Base-by-base conservation (phyloP, 257 asterid genomes). In the Solanum neorickii region DNA sequence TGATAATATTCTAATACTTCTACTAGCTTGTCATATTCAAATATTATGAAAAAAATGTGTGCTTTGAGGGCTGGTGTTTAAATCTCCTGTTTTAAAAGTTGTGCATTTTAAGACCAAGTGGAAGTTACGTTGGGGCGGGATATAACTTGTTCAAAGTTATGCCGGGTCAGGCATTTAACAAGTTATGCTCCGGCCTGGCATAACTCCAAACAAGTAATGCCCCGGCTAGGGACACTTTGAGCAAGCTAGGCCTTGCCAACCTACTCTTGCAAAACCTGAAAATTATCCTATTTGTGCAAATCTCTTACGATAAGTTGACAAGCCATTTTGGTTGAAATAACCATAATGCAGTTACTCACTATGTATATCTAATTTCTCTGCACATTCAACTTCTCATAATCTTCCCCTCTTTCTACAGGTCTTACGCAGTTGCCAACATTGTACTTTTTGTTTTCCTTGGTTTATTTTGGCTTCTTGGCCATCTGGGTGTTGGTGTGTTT, bases 341-440 rank as follows among this genome's bases (percentile, higher is more conserved):
- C 42, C 27, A 27, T 80, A 47, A 27, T 27, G 60, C 27, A 10
- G 41, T 6, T 47, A 49, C 42, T 27, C 29, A 16, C 44, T 9
- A 10, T 47, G 69, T 47, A 80, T 80, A 10, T 78, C 6, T 59
- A 20, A 52, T 80, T 69, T 80, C 42, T 80, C 68, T 80, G 68
- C 69, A 49, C 10, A 27, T 80, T 47, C 10, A 27, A 29, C 68
- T 49, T 29, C 39, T 80, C 44, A 47, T 78, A 5, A 25, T 29
- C 37, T 80, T 80, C 29, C 68, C 85, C 68, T 44, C 65, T 47
- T 80, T 49, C 29, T 80, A 13, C 98, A 9, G 98, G 99, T 12
- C 91, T 97, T 16, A 96, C 99, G 56, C 98, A 94, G 85, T 86
- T 97, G 90, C 98, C 99, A 70, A 82, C 96, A 25, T 86, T 96